phyloP scores from a whole-genome alignment of 2,329 filamentous ascomycete species.

The Diaporthe caulivora region DNA sequence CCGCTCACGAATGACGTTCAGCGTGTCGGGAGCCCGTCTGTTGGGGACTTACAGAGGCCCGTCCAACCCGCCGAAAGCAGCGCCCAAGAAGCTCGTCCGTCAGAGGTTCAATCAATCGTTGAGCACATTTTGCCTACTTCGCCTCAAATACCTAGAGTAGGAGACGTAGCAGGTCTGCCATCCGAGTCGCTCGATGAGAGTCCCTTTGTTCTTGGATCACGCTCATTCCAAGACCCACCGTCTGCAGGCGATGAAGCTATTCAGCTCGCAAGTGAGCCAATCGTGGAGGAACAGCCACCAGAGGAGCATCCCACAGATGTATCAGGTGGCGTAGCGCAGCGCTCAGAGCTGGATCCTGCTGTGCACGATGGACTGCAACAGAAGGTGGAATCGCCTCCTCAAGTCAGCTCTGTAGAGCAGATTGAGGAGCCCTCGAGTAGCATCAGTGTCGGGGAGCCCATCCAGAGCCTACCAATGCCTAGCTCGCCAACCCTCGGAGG shows the following conservation, averaged over 20 bases:
- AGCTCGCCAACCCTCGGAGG: not conserved
- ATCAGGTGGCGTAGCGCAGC: not conserved
- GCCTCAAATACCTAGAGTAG: not conserved
- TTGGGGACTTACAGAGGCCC: not conserved
- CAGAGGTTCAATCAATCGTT: not conserved
- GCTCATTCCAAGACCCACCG: not conserved
- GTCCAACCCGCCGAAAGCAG: not conserved
- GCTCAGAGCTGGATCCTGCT: not conserved
- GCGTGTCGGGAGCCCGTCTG: not conserved
- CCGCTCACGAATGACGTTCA: not conserved
- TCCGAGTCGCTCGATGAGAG: not conserved
- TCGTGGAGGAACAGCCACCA: not conserved
- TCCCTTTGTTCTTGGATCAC: not conserved
- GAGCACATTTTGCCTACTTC: not conserved
- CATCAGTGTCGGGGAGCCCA: not conserved
- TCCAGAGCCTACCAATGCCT: not conserved
- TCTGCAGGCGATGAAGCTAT: not conserved
- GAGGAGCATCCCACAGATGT: not conserved
- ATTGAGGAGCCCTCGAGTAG: too few species aligned
- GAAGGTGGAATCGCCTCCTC: not conserved
- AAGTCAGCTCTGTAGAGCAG: not conserved
- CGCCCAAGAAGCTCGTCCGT: not conserved
- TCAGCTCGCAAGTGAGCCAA: not conserved
- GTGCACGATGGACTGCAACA: not conserved
- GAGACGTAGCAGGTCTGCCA: not conserved